Evolutionary conservation across 192 early-diverging fungal genomes (phyloP).

Genomic region (Rhizophagus prolifer): DNA sequence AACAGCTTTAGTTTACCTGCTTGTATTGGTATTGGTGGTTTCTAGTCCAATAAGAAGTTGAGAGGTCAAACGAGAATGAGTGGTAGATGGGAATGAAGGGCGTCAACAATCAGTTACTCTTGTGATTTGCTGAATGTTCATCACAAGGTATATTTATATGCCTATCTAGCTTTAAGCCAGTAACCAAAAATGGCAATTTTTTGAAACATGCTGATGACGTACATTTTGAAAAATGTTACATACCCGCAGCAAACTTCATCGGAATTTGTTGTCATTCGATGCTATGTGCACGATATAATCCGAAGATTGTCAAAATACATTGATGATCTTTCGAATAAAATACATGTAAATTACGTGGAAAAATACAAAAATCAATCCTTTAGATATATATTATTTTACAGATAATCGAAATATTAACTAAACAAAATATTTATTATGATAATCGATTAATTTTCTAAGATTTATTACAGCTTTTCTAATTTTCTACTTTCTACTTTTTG

Average conservation of each 20-base stretch:
- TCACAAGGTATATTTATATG: slow-evolving; percentile 12
- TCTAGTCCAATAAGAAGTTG: slow-evolving; percentile 35
- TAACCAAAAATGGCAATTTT: background rate
- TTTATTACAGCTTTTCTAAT: background rate
- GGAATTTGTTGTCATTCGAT: background rate
- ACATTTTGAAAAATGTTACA: background rate
- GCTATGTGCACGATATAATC: background rate
- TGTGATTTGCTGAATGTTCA: slow-evolving; percentile 24
- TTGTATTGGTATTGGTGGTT: slow-evolving; percentile 34
- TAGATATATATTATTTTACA: too few species aligned
- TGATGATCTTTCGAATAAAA: background rate
- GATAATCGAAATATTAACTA: too few species aligned
- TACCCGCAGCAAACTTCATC: background rate
- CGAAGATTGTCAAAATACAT: background rate
- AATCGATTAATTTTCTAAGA: background rate
- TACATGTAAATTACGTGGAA: too few species aligned
- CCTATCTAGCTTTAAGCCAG: background rate
- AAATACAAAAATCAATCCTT: too few species aligned
- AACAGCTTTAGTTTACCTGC: slow-evolving; percentile 22
- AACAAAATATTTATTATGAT: too few species aligned
- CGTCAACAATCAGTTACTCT: slow-evolving; percentile 25
- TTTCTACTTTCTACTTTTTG: background rate
- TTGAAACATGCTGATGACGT: background rate
- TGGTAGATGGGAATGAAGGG: slow-evolving; percentile 22
- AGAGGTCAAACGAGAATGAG: slow-evolving; percentile 31